Conservation (phyloP, 164 flowering plant species). For the Berberis thunbergii region DNA sequence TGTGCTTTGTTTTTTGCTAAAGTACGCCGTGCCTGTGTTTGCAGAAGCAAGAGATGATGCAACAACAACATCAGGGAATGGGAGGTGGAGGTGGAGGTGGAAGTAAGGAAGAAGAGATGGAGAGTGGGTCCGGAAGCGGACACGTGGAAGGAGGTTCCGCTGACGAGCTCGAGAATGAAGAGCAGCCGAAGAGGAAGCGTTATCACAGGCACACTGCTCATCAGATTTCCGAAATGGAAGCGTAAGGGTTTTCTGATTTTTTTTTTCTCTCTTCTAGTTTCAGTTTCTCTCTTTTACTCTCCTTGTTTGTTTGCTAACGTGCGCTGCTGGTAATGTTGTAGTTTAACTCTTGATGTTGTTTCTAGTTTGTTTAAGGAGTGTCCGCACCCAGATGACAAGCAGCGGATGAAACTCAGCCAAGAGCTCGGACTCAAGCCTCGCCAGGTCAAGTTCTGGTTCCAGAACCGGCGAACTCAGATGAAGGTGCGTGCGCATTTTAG, state of each 20-base stretch:
- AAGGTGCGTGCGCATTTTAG: slow-evolving; percentile 40
- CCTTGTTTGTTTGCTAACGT: not conserved
- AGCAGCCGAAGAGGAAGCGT: slow-evolving; percentile 61
- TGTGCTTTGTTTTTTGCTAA: not conserved
- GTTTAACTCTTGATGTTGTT: not conserved
- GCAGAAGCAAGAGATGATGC: slow-evolving; percentile 20
- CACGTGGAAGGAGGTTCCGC: slow-evolving; percentile 43
- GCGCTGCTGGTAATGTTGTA: not conserved
- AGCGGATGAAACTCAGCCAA: slow-evolving; percentile 73
- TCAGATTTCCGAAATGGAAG: slow-evolving; percentile 97
- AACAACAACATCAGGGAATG: not conserved
- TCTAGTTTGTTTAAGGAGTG: slow-evolving; percentile 76
- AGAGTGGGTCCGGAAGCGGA: slow-evolving; percentile 80
- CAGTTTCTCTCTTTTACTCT: not conserved
- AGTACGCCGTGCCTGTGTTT: not conserved
- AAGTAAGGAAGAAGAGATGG: slow-evolving; percentile 56
- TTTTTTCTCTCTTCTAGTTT: slow-evolving; percentile 4
- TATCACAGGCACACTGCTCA: slow-evolving; percentile 85
- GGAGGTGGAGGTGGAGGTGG: slow-evolving; percentile 9
- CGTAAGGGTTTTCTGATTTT: slow-evolving; percentile 32
- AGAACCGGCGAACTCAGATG: slow-evolving; percentile 89
- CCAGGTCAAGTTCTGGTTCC: slow-evolving; percentile 98
- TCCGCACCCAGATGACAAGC: slow-evolving; percentile 95
- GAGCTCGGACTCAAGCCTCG: slow-evolving; percentile 86
- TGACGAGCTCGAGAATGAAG: slow-evolving; percentile 47